These are phyloP conservation scores for Hansenula anomala DNA, from an alignment of 1,139 yeast genomes.

Conservation along the genomic window DNA sequence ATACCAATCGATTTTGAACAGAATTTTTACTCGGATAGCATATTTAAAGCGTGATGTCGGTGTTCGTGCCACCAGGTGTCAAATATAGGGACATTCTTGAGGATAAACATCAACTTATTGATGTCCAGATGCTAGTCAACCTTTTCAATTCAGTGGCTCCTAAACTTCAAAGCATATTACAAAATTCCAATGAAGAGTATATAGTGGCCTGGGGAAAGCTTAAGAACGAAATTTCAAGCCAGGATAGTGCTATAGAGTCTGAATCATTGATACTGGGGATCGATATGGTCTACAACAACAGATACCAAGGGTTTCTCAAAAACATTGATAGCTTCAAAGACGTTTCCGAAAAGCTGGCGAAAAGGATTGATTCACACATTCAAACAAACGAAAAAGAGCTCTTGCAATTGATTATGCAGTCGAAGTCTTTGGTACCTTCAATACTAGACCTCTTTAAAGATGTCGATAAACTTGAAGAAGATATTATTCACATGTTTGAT, in stretches of 20 bases:
- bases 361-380: constrained; percentile 7
- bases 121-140: constrained; percentile 6
- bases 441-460: constrained; percentile 9
- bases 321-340: constrained; percentile 8
- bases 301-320: constrained; percentile 3
- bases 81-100: constrained; percentile 7
- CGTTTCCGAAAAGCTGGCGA: constrained; percentile 8
- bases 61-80: not conserved
- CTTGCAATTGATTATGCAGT: constrained; percentile 4
- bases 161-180: constrained; percentile 3
- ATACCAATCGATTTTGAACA: too few relatives aligned
- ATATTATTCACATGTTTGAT: constrained; percentile 6
- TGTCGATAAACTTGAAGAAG: constrained; percentile 10
- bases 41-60: not conserved
- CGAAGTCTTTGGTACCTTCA: constrained; percentile 5
- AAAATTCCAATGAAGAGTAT: constrained; percentile 1
- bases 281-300: constrained; percentile 4
- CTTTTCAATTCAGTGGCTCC: constrained; percentile 12
- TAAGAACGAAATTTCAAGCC: not conserved
- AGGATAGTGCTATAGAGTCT: not conserved
- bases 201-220: constrained; percentile 3
- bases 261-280: constrained; percentile 2
- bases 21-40: too few relatives aligned
- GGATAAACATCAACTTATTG: constrained; percentile 8
- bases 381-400: constrained; percentile 8